Percentiles rank a stretch among this genome's conserved stretches.
These are phyloP conservation scores for Sambucus nigra DNA, from an alignment of 129 eudicot species.

Conservation along the genomic window DNA sequence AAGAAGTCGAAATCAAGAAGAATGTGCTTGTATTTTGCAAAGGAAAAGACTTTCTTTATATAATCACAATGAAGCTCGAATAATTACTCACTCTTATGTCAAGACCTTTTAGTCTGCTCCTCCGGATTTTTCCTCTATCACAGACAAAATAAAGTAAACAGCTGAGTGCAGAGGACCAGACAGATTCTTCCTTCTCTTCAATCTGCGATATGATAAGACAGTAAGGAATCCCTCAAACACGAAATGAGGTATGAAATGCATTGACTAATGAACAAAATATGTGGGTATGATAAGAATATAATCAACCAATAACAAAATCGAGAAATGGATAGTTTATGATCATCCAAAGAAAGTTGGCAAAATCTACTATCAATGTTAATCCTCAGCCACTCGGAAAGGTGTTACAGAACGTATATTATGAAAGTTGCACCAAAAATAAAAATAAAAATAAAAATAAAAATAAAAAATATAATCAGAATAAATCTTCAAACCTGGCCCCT, in stretches of 20 bases:
- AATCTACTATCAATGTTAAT: too few relatives aligned
- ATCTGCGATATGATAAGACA: slow-evolving; percentile 30
- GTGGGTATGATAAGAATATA: not conserved
- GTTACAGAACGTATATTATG: not conserved
- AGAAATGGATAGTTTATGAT: not conserved
- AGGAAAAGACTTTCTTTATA: slow-evolving; percentile 9
- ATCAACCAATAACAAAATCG: not conserved
- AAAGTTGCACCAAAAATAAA: not conserved
- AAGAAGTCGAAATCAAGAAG: too few relatives aligned
- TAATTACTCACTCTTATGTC: slow-evolving; percentile 80
- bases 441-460: not conserved
- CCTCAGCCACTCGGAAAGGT: too few relatives aligned
- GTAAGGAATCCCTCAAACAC: not conserved
- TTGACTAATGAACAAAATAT: not conserved
- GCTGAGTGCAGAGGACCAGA: slow-evolving; percentile 97
- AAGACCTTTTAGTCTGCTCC: slow-evolving; percentile 88
- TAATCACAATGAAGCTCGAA: not conserved
- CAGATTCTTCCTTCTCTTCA: slow-evolving; percentile 89
- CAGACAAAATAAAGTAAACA: slow-evolving; percentile 92
- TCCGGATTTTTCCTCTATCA: slow-evolving; percentile 87
- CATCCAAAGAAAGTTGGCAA: not conserved
- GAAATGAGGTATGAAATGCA: not conserved
- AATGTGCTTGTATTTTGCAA: too few relatives aligned
- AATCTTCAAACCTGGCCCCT: too few relatives aligned
- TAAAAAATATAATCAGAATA: too few relatives aligned